Evolutionary conservation across 1,284 basidiomycete species (phyloP).

Genomic region (Irpex lacteus): DNA sequence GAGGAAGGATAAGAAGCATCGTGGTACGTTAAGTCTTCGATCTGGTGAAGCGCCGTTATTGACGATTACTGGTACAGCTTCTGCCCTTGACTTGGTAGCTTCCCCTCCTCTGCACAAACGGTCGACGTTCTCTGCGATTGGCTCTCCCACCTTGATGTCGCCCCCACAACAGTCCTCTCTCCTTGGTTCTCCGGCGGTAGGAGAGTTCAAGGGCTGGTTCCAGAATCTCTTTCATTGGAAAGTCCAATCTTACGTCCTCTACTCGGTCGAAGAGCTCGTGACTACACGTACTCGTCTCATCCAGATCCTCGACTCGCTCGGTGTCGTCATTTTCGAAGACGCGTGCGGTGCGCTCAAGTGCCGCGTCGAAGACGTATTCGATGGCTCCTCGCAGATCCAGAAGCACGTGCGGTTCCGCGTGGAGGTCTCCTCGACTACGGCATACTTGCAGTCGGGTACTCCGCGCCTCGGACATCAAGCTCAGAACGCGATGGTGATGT

Average conservation of each 20-base stretch:
- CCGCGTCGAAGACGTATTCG: conserved; percentile 56
- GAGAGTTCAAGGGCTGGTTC: conserved; percentile 82
- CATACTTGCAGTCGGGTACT: conserved; percentile 14
- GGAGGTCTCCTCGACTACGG: conserved; percentile 54
- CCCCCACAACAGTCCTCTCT: conserved; percentile 23
- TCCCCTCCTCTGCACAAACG: conserved; percentile 27
- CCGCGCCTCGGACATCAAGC: conserved; percentile 19
- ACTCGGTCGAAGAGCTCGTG: conserved; percentile 60
- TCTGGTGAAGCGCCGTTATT: not conserved
- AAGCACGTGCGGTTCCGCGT: conserved; percentile 62
- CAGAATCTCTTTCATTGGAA: conserved; percentile 79
- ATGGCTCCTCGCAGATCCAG: conserved; percentile 42
- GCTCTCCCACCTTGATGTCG: conserved; percentile 31
- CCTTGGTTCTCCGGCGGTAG: conserved; percentile 53
- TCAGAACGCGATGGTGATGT: conserved; percentile 13
- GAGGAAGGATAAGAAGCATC: conserved; percentile 46
- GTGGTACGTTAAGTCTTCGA: conserved; percentile 42
- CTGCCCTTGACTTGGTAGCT: conserved; percentile 4
- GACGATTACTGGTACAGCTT: conserved; percentile 1
- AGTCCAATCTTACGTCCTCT: conserved; percentile 62
- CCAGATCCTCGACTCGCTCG: conserved; percentile 65
- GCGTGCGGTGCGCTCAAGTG: conserved; percentile 58
- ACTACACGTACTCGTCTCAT: conserved; percentile 65
- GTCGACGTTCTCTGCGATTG: conserved; percentile 32
- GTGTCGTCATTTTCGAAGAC: conserved; percentile 57